Base-by-base conservation (phyloP, 1,284 basidiomycete species). In the Boletus semigastroideus region DNA sequence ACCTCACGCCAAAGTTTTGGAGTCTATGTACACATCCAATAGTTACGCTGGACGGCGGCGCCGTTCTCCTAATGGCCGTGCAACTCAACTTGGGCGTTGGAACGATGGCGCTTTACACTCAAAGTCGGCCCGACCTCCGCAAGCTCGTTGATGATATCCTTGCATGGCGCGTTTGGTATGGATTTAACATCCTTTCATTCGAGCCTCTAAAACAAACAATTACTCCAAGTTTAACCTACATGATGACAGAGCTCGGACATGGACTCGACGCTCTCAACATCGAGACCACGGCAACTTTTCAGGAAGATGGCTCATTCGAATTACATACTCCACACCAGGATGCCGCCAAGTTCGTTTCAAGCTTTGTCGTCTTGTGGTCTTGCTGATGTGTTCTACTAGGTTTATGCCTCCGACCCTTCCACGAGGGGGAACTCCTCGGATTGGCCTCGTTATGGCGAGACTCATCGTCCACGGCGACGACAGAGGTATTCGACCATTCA, bases 401-500 rank as follows among this genome's bases (percentile, higher is more conserved):
- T 46, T 46, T 19, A 46, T 46, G 45, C 45, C 45, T n/a, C 36
- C 45, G 9, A 38, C 45, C 5, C 17, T 39, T 16, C 45, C 45
- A 20, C 17, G 36, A 8, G 36, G 36, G 17, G 45, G 19, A n/a
- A 30, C 19, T 1, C 37, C 45, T 9, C 13, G 28, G 9, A 9
- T 46, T 6, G 45, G 36, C 5, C 27, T 46, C 12, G 45, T 39
- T 11, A 38, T 46, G 45, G 45, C 37, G 10, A 38, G 37, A 38
- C 45, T 39, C 27, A 12, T 46, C 22, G 45, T 46, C 14, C 27
- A n/a, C 14, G 45, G 45, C 10, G n/a, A 46, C 13, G 45, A 46
- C 13, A 30, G 45, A 27, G 45, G 37, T 9, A 39, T 31, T 38
- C 45, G 45, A 6, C 37, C 36, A 19, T 46, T 46, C 10, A 38